These are phyloP conservation scores for Botrytis aclada DNA, from an alignment of 2,329 filamentous ascomycete genomes.

Conservation along the genomic window DNA sequence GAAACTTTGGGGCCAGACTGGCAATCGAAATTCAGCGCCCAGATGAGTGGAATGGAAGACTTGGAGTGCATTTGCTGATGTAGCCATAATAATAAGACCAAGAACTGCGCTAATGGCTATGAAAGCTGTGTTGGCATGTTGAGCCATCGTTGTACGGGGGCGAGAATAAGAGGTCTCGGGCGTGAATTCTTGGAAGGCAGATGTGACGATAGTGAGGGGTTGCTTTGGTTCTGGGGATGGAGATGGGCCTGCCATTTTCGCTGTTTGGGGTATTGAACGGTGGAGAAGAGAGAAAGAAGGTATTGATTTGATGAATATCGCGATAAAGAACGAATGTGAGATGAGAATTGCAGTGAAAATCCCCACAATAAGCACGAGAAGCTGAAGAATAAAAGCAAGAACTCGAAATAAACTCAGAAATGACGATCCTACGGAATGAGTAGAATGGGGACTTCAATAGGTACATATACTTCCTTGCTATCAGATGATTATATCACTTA, in stretches of 20 bases:
- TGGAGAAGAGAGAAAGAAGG: neutral
- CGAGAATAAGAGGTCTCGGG: slow-evolving; percentile 15
- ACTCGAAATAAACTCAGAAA: neutral
- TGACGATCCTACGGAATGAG: neutral
- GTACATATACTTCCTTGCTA: slow-evolving; percentile 6
- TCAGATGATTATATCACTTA: neutral
- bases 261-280: neutral
- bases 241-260: slow-evolving; percentile 15
- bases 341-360: neutral
- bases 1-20: slow-evolving; percentile 57
- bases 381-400: slow-evolving; percentile 3
- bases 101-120: slow-evolving; percentile 50
- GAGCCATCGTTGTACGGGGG: slow-evolving; percentile 40
- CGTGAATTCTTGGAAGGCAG: slow-evolving; percentile 10
- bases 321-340: neutral
- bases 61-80: slow-evolving; percentile 52
- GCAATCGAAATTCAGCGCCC: slow-evolving; percentile 47
- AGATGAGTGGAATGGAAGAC: slow-evolving; percentile 55
- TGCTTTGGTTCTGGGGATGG: slow-evolving; percentile 12
- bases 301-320: neutral
- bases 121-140: slow-evolving; percentile 44
- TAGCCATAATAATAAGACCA: slow-evolving; percentile 51
- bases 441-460: neutral
- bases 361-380: slow-evolving; percentile 5
- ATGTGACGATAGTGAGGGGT: neutral